A percentile compares a stretch with the other conserved stretches of the same genome.
These are phyloP conservation scores for Colletotrichum theobromicola DNA, from an alignment of 2,329 filamentous ascomycete genomes.

Conservation along the genomic window DNA sequence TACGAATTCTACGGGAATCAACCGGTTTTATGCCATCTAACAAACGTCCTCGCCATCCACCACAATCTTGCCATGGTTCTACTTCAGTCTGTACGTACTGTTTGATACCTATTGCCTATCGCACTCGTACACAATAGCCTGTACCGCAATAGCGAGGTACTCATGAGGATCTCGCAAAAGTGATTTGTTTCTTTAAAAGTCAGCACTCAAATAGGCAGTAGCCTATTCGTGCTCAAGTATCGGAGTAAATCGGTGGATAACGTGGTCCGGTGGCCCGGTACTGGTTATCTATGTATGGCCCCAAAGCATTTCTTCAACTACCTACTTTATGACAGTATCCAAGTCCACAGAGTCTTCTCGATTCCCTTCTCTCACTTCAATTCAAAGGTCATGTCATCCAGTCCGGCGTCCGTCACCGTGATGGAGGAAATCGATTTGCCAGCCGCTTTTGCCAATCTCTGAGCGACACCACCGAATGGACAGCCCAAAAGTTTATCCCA, in stretches of 20 bases:
- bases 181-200: rapidly evolving
- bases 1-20: background rate
- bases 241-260: background rate
- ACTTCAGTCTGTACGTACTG: too few relatives aligned
- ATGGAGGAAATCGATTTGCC: background rate
- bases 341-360: background rate
- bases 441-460: background rate
- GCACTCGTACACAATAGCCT: background rate
- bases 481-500: background rate
- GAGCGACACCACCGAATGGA: background rate
- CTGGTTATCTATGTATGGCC: background rate
- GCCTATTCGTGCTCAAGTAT: background rate
- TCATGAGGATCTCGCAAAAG: background rate
- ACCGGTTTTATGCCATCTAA: background rate
- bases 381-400: background rate
- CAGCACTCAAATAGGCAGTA: rapidly evolving
- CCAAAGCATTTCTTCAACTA: background rate
- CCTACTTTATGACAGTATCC: background rate
- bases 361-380: background rate
- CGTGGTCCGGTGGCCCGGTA: background rate
- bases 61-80: background rate
- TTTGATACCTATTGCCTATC: background rate
- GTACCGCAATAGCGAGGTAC: background rate
- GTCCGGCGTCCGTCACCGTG: background rate
- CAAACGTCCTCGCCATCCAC: background rate